Percentiles rank a stretch among this genome's conserved stretches.
Conservation (phyloP, 1,284 basidiomycete species). For the Boletus smithii region DNA sequence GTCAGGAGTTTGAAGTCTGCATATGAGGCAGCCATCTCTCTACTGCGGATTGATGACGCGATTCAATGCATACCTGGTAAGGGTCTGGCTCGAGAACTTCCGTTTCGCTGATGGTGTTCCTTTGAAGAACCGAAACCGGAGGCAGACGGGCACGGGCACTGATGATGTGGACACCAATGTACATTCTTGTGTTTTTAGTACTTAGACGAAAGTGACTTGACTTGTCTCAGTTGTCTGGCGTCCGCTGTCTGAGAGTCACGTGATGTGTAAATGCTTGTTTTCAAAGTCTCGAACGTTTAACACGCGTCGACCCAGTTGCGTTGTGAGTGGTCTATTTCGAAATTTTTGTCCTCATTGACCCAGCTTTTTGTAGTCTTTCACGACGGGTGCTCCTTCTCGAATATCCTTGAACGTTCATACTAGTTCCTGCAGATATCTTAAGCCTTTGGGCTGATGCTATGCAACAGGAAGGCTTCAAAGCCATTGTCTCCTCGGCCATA, state of each 20-base stretch:
- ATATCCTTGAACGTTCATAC: conserved; percentile 15
- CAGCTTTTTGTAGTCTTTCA: conserved; percentile 6
- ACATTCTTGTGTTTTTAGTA: conserved; percentile 13
- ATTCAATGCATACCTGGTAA: conserved; percentile 81
- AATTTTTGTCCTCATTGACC: conserved; percentile 19
- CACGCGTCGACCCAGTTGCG: conserved; percentile 25
- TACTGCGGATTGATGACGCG: conserved; percentile 94
- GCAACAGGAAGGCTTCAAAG: conserved; percentile 44
- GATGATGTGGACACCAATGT: conserved; percentile 12
- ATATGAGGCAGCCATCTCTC: conserved; percentile 93
- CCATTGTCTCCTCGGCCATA: conserved; percentile 37
- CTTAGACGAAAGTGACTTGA: background rate
- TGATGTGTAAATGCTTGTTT: conserved; percentile 25
- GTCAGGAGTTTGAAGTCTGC: conserved; percentile 95
- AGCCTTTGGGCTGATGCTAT: conserved; percentile 38
- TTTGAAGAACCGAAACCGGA: conserved; percentile 70
- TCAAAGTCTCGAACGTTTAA: conserved; percentile 13
- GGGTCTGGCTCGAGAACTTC: conserved; percentile 22
- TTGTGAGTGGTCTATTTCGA: conserved; percentile 19
- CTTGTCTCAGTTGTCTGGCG: too few species aligned
- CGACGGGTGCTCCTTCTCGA: conserved; percentile 14
- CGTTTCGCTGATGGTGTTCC: conserved; percentile 23
- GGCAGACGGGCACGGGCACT: conserved; percentile 60
- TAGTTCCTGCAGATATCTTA: conserved; percentile 16
- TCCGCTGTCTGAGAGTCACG: conserved; percentile 22